Evolutionary conservation across 257 asterid species (phyloP).

Genomic region (Penstemon newberryi): DNA sequence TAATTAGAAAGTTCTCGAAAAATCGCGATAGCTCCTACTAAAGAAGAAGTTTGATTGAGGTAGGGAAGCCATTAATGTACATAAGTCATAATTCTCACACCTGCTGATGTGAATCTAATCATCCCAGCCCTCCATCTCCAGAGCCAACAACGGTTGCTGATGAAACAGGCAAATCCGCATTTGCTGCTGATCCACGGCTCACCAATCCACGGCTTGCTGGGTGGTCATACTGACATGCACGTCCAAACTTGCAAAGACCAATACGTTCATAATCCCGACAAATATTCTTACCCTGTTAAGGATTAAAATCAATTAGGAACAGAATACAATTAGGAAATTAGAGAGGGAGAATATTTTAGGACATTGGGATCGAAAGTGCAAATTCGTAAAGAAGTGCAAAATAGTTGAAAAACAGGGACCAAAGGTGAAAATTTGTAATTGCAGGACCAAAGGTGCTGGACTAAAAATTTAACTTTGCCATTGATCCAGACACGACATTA

Average conservation of each 20-base stretch:
- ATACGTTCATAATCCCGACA: conserved; percentile 36
- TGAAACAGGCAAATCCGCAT: conserved; percentile 13
- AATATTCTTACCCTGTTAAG: conserved; percentile 34
- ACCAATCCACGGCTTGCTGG: conserved; percentile 19
- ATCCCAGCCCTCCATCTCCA: conserved; percentile 8
- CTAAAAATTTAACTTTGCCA: too few species aligned
- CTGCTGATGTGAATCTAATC: conserved; percentile 2
- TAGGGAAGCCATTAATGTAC: neutral
- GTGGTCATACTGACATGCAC: conserved; percentile 40
- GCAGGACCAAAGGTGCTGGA: too few species aligned
- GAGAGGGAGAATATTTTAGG: neutral
- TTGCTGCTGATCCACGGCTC: neutral
- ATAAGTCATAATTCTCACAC: neutral
- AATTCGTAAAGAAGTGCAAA: neutral
- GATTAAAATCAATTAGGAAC: conserved; percentile 4
- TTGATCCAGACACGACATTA: too few species aligned
- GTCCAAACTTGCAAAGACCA: conserved; percentile 41
- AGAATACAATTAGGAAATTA: neutral
- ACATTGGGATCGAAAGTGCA: neutral
- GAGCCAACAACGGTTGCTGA: neutral
- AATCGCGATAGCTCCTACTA: neutral
- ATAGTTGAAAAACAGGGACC: neutral
- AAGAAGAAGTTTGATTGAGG: neutral
- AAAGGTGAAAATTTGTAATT: too few species aligned
- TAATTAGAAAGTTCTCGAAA: neutral